Base-by-base conservation (phyloP, 2,329 filamentous ascomycete genomes). In the Escovopsis sp. region DNA sequence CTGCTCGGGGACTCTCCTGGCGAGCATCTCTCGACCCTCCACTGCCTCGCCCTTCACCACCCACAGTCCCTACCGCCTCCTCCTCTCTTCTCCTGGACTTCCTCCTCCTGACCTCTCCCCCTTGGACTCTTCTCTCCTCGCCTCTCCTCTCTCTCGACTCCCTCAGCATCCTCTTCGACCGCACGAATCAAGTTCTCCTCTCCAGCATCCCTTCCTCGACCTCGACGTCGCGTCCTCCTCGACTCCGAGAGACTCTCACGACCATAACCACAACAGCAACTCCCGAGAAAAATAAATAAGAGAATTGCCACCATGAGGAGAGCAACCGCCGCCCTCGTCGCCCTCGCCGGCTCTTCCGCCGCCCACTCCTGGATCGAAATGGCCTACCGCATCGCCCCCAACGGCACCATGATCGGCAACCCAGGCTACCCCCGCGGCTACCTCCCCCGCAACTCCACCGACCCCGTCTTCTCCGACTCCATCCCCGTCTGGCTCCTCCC, bases 321-420 rank as follows among this genome's bases (percentile, higher is more conserved):
- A 33, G 36, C 39, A 21, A 42, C 41, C 14, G 39, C 45, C 27
- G 35, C 46, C 4, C 39, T 62, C 23, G 42, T 60, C 18, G 49
- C 59, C 27, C 42, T 61, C 33, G 44, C 42, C 9, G 39, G 39
- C 26, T 35, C 46, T 5, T 54, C 49, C 25, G 45, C 45, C 18
- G 77, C 73, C 26, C 88, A 94, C 58, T 79, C 76, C 14, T 94
- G 87, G 87, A 69, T 88, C 33, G 86, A 94, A 57, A 65, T 78
- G 48, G 64, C 88, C 34, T 71, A 66, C 41, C 72, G 75, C 38
- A 76, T 94, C 52, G 72, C 75, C 35, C 54, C 71, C 19, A 80
- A 85, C 47, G 87, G 86, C 36, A 73, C 73, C 25, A 84, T 86
- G 52, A 62, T 76, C 15, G 80, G 80, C 19, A 54, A 67, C 7